Conservation (phyloP, 345 rosid genomes). For the Bruguiera gymnorhiza region DNA sequence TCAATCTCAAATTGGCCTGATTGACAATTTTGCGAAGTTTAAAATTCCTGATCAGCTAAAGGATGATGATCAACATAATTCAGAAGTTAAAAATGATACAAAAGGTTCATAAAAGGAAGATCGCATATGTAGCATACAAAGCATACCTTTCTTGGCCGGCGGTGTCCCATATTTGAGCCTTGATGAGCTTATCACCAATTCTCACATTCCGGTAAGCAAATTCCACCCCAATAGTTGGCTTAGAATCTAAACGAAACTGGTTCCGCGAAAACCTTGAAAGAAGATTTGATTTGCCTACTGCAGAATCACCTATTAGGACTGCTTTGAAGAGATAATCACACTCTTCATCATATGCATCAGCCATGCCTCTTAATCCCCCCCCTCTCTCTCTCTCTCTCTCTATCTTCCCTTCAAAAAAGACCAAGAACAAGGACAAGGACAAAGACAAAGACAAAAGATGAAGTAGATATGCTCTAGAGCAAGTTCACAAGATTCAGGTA, state of each 20-base stretch:
- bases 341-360: conserved; percentile 66
- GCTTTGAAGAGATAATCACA: conserved; percentile 86
- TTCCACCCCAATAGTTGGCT: conserved; percentile 89
- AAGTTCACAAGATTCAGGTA: not conserved
- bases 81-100: no score
- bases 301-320: conserved; percentile 77
- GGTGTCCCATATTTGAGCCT: conserved; percentile 90
- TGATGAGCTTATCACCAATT: conserved; percentile 68
- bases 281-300: conserved; percentile 85
- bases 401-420: no score
- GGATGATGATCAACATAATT: no score
- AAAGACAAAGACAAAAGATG: no score
- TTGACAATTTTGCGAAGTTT: no score
- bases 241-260: conserved; percentile 79
- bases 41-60: no score
- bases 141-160: conserved; percentile 90
- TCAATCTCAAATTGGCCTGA: no score
- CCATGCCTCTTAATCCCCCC: conserved; percentile 22
- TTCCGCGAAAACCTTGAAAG: conserved; percentile 67
- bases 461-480: no score
- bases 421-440: no score
- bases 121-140: no score
- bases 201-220: conserved; percentile 70
- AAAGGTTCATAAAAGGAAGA: no score
- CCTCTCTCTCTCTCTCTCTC: not conserved